Evolutionary conservation across 352 stramenopile species (phyloP), one percentile per base, ranked within the genome.

Genomic region (Phytophthora boehmeriae): DNA sequence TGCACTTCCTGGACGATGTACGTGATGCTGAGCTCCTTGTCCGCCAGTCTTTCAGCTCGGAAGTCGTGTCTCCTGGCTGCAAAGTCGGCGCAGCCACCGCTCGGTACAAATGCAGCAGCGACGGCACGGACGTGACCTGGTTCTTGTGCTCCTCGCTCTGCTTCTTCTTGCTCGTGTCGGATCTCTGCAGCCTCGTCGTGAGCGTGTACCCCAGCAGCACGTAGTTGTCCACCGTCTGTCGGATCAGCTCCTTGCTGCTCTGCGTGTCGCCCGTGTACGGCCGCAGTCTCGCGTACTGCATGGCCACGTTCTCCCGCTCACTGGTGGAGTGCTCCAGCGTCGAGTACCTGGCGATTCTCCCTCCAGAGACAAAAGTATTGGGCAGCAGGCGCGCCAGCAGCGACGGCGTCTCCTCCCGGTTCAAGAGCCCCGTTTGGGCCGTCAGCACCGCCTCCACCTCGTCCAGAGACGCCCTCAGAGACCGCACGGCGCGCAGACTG

Each of bases 131-230:
- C 34, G 54, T 54, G 9, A 57, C 55, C 28, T 35, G 57, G 25
- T 4, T 38, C 36, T 30, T 30, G 25, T 30, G 25, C 3, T 30
- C 25, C 25, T 30, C 25, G 3, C 28, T 3, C 17, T 47, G 38
- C 10, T 55, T 68, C 36, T 28, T 66, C 51, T 79, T 76, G n/a
- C 54, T 72, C n/a, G 75, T 76, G 53, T 81, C 71, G 5, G 80
- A 83, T 16, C 77, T 75, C 54, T 90, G 78, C 38, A 92, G 60
- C 43, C 68, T 66, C 16, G 83, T 90, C 17, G 66, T 66, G 13
- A 92, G 69, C 42, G 79, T 78, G 65, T 92, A 92, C 16, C 71
- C 73, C 38, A 92, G 65, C 16, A 89, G 56, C 48, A 89, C 69
- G 53, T 86, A 73, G 38, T 84, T 73, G 25, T 86, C 78, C 50